Evolutionary conservation across 371 early-diverging fungal species (phyloP).

Genomic region (Haplosporangium sp.): DNA sequence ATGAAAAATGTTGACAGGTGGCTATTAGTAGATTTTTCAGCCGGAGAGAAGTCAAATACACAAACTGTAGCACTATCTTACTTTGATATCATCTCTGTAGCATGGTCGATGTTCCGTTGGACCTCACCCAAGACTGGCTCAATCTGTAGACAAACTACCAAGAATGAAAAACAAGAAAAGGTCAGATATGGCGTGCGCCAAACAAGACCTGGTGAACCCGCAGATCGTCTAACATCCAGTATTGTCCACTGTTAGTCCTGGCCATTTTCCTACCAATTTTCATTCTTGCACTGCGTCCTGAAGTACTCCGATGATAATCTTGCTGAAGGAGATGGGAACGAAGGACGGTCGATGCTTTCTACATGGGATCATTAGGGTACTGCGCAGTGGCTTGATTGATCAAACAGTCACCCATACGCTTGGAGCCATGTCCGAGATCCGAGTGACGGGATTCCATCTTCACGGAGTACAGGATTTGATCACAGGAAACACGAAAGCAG

Average conservation of each 20-base stretch:
- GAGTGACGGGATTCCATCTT: too few relatives aligned
- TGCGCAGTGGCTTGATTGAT: too few relatives aligned
- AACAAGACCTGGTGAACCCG: background rate
- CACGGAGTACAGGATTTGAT: too few relatives aligned
- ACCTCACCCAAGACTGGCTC: constrained; percentile 61
- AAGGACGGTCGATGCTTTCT: too few relatives aligned
- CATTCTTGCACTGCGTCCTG: constrained; percentile 1
- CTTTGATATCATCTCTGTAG: constrained; percentile 32
- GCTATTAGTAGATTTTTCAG: too few relatives aligned
- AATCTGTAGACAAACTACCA: constrained; percentile 40
- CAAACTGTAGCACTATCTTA: background rate
- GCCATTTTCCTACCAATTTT: constrained; percentile 19
- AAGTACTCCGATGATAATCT: too few relatives aligned
- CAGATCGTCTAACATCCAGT: background rate
- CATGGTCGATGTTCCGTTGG: constrained; percentile 53
- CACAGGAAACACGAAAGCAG: too few relatives aligned
- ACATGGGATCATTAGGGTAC: too few relatives aligned
- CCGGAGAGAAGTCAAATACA: background rate
- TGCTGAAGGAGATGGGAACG: too few relatives aligned
- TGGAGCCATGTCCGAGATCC: too few relatives aligned
- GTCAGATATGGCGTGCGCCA: background rate
- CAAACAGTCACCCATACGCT: too few relatives aligned
- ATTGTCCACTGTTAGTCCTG: background rate
- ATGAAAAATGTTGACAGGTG: background rate
- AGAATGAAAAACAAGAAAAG: background rate